phyloP scores from a whole-genome alignment of 2,329 filamentous ascomycete genomes.

The Aspergillus sp. region DNA sequence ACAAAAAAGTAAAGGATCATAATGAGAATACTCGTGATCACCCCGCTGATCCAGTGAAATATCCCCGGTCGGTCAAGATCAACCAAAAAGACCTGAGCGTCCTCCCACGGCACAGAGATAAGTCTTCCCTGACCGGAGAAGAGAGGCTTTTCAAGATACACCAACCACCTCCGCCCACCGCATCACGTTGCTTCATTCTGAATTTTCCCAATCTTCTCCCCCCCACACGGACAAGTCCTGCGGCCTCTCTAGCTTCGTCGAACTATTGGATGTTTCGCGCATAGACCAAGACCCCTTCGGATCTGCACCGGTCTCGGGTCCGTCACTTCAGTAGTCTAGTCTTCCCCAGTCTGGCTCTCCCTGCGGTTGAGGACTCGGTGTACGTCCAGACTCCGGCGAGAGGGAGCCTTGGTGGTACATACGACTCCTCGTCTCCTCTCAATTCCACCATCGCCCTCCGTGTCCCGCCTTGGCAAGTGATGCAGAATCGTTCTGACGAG shows the following conservation, averaged over 20 bases:
- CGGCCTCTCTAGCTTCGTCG: slow-evolving; percentile 3
- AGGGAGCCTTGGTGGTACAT: not conserved
- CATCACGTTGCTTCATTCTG: slow-evolving; percentile 27
- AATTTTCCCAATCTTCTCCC: slow-evolving; percentile 6
- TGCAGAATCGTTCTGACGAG: not conserved
- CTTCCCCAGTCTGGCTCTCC: not conserved
- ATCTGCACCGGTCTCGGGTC: slow-evolving; percentile 1
- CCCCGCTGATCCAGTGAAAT: too few relatives aligned
- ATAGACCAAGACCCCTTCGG: not conserved
- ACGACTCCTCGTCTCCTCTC: too few relatives aligned
- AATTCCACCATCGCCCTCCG: not conserved
- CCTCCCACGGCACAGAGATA: too few relatives aligned
- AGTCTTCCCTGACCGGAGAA: too few relatives aligned
- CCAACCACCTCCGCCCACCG: slow-evolving; percentile 30
- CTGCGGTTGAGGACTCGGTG: too few relatives aligned
- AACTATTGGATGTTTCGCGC: slow-evolving; percentile 7
- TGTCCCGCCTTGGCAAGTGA: not conserved
- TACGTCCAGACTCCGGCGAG: too few relatives aligned
- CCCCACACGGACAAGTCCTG: not conserved
- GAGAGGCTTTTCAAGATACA: not conserved
- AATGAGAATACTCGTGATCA: too few relatives aligned
- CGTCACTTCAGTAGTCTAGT: not conserved
- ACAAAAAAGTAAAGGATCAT: too few relatives aligned
- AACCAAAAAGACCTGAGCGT: too few relatives aligned
- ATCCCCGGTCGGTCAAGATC: too few relatives aligned